Evolutionary conservation across 176 grass and related monocot genomes (phyloP).

Genomic region (Rhynchospora breviuscula): DNA sequence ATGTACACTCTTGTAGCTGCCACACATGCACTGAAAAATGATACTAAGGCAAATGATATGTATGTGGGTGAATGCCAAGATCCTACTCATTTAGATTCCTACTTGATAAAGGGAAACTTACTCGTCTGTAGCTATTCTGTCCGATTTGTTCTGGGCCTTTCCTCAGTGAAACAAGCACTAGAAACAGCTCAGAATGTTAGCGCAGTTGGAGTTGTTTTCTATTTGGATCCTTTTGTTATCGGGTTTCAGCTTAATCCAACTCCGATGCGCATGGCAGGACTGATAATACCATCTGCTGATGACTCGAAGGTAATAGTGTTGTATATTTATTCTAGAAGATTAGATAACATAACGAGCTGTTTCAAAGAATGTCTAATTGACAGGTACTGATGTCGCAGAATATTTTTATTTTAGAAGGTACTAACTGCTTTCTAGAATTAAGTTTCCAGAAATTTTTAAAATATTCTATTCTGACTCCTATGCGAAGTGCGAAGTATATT

Average conservation of each 20-base stretch:
- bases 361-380: too few species aligned
- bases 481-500: background rate
- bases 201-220: conserved; percentile 81
- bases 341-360: background rate
- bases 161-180: conserved; percentile 93
- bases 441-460: background rate
- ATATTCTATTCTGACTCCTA: background rate
- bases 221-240: conserved; percentile 94
- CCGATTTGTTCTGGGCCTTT: conserved; percentile 92
- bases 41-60: conserved; percentile 52
- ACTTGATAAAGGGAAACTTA: conserved; percentile 75
- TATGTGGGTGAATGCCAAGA: conserved; percentile 92
- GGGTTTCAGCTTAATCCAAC: conserved; percentile 97
- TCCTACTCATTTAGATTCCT: conserved; percentile 56
- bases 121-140: conserved; percentile 94
- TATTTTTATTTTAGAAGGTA: too few species aligned
- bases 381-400: too few species aligned
- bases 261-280: conserved; percentile 81
- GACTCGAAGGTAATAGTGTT: conserved; percentile 70
- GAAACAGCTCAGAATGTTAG: conserved; percentile 82
- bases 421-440: background rate
- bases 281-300: conserved; percentile 95
- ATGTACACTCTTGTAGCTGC: conserved; percentile 84
- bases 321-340: background rate
- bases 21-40: conserved; percentile 65